Evolutionary conservation across 2,329 filamentous ascomycete species (phyloP), one percentile per base, ranked within the genome.

Genomic region (Blumeria graminis): DNA sequence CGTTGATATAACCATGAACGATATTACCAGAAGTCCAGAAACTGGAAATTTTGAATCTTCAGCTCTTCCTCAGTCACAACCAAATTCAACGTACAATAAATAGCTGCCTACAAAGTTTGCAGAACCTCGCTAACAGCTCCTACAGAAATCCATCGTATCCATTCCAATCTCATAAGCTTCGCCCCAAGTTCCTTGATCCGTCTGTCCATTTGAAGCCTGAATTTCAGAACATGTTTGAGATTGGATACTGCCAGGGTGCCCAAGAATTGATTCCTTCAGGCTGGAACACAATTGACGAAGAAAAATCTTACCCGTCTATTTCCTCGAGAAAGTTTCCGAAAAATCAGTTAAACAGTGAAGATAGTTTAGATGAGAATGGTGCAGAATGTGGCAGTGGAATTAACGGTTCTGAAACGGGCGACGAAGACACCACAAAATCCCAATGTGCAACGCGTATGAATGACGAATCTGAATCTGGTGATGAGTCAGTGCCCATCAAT

Each of bases 1-100:
- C 64, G 85, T 96, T 6, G 86, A 95, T 65, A 81, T 98, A 14
- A 85, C 84, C 0, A 89, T 95, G 82, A 81, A 80, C 56, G 35
- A 33, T 52, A 28, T n/a, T 1, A 6, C 22, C 16, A 6, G 14
- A 54, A 18, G 16, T 54, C 13, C 9, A 39, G 52, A 55, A 39
- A 8, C 8, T 34, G 7, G 18, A 11, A 52, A 52, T 3, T 28
- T 34, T 35, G 35, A 52, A 52, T 22, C 28, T 14, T 33, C 33
- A 7, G n/a, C 28, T 13, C 46, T 1, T 16, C 11, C 22, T 6
- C 33, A 51, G 11, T 1, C 28, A 5, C n/a, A 13, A n/a, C 11
- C 3, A 33, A 9, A 3, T 1, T 35, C 13, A 33, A 34, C 28
- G 28, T 33, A 51, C 18, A 18, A 18, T 28, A 16, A n/a, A 34